Conservation (phyloP, 164 flowering plant species). For the Kingdonia uniflora region DNA sequence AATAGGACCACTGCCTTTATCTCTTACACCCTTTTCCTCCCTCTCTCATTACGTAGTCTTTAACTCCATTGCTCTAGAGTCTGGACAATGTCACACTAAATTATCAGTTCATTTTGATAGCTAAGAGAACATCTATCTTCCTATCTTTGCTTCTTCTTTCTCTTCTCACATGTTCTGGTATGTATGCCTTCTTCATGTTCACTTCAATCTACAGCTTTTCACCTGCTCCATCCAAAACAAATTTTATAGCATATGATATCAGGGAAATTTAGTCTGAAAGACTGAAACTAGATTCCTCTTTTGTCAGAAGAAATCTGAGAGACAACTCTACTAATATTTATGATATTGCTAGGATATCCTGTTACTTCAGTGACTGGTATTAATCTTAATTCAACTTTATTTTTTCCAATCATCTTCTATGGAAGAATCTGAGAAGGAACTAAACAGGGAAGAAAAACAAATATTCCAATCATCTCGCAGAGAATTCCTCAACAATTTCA, state of each 20-base stretch:
- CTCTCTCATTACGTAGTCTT: slow-evolving; percentile 3
- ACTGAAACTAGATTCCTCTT: background rate
- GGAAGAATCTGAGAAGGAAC: slow-evolving; percentile 18
- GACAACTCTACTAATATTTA: too few relatives aligned
- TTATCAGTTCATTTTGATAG: slow-evolving; percentile 21
- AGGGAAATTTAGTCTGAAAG: too few relatives aligned
- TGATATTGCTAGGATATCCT: too few relatives aligned
- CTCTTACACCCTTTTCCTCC: slow-evolving; percentile 4
- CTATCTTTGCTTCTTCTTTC: slow-evolving; percentile 20
- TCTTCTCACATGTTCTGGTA: slow-evolving; percentile 34
- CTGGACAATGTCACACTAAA: slow-evolving; percentile 11
- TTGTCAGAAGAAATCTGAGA: too few relatives aligned
- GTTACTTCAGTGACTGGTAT: background rate
- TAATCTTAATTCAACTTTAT: background rate
- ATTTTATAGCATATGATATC: too few relatives aligned
- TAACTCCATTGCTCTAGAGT: slow-evolving; percentile 8
- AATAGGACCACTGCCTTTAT: too few relatives aligned
- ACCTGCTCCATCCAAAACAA: background rate
- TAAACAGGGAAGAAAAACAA: slow-evolving; percentile 20
- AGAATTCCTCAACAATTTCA: slow-evolving; percentile 22
- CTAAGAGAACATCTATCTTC: slow-evolving; percentile 16
- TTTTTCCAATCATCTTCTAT: slow-evolving; percentile 11
- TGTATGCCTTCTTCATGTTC: slow-evolving; percentile 6
- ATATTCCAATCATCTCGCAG: slow-evolving; percentile 23
- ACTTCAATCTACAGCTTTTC: slow-evolving; percentile 4